These are phyloP conservation scores for Cymbopogon citratus DNA, from an alignment of 176 grass and related monocot species.

Conservation along the genomic window DNA sequence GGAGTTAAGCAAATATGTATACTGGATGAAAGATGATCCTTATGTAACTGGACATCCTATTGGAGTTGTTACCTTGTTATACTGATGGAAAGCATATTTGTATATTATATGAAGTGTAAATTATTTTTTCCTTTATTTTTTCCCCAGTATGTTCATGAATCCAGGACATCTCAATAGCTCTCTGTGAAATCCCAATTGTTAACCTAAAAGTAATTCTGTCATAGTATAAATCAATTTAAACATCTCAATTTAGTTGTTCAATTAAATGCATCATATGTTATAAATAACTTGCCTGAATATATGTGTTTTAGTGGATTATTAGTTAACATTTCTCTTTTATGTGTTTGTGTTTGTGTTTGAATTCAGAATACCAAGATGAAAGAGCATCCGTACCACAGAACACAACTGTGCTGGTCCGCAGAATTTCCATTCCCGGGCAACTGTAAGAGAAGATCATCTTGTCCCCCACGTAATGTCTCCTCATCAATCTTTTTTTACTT, in stretches of 20 bases:
- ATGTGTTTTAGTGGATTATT: conserved; percentile 9
- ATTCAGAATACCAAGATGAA: conserved; percentile 61
- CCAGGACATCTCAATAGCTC: neutral
- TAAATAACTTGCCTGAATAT: neutral
- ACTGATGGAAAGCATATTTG: neutral
- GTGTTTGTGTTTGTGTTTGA: conserved; percentile 25
- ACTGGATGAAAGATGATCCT: neutral
- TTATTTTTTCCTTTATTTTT: neutral
- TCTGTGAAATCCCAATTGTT: neutral
- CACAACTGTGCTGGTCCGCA: conserved; percentile 55
- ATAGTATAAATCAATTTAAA: neutral
- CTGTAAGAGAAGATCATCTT: conserved; percentile 30
- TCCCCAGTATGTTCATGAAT: neutral
- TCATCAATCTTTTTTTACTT: conserved; percentile 1
- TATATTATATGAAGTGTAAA: neutral
- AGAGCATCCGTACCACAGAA: conserved; percentile 34
- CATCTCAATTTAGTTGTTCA: neutral
- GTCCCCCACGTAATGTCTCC: conserved; percentile 20
- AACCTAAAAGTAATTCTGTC: neutral
- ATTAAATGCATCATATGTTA: conserved; percentile 5
- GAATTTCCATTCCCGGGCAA: conserved; percentile 28
- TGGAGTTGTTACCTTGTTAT: neutral
- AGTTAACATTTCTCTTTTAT: conserved; percentile 30
- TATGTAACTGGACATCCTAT: neutral
- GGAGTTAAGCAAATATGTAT: neutral